These are phyloP conservation scores for Monosporascus sp. DNA, from an alignment of 2,329 filamentous ascomycete species.

Conservation along the genomic window DNA sequence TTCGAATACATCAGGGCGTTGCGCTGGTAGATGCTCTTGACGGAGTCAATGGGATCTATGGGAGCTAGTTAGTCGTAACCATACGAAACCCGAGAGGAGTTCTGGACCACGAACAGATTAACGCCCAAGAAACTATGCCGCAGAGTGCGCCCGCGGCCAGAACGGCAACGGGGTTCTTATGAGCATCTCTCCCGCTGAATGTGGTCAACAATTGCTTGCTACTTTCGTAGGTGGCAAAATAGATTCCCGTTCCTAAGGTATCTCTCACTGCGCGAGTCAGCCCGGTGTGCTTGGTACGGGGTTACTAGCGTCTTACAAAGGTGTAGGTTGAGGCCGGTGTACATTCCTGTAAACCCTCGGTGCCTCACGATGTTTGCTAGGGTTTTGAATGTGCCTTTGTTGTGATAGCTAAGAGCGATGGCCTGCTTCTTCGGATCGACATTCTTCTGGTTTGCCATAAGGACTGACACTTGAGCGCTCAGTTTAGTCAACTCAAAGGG, in stretches of 20 bases:
- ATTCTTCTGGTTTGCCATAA: conserved; percentile 59
- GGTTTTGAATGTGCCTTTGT: conserved; percentile 72
- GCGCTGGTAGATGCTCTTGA: conserved; percentile 81
- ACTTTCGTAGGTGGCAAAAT: conserved; percentile 87
- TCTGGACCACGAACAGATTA: conserved; percentile 55
- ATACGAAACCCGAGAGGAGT: background rate
- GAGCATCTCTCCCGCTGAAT: conserved; percentile 63
- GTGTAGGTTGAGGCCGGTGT: conserved; percentile 76
- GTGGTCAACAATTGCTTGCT: conserved; percentile 77
- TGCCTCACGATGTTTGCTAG: conserved; percentile 73
- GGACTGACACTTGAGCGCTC: conserved; percentile 77
- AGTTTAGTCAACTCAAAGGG: conserved; percentile 89
- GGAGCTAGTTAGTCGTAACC: conserved; percentile 3
- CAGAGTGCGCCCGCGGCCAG: conserved; percentile 75
- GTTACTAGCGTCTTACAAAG: conserved; percentile 50
- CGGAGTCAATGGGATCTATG: conserved; percentile 68
- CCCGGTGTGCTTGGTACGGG: background rate
- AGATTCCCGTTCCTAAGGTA: conserved; percentile 77
- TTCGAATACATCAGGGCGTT: conserved; percentile 68
- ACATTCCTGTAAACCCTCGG: conserved; percentile 67
- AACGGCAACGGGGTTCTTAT: conserved; percentile 76
- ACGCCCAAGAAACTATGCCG: conserved; percentile 77
- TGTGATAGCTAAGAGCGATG: conserved; percentile 66
- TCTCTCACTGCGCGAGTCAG: conserved; percentile 59
- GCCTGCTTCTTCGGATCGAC: conserved; percentile 47